A percentile compares a stretch with the other conserved stretches of the same genome.
phyloP scores from a whole-genome alignment of 495 filamentous ascomycete species.

The Chaetomium fimeti region DNA sequence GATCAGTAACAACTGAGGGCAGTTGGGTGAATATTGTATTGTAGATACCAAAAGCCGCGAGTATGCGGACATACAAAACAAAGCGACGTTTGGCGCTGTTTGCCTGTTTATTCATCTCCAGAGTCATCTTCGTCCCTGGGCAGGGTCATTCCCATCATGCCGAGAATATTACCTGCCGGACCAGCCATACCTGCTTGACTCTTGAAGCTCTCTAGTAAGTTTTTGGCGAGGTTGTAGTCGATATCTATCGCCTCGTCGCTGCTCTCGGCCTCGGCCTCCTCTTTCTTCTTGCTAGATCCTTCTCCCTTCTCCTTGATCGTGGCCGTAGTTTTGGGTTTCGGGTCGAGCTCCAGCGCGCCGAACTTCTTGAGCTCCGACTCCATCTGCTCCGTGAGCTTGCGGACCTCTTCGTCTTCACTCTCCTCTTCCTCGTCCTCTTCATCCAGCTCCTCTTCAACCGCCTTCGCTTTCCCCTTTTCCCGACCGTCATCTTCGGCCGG shows the following conservation, averaged over 20 bases:
- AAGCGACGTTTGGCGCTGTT: not conserved
- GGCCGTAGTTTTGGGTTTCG: conserved; percentile 17
- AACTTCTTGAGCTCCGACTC: conserved; percentile 75
- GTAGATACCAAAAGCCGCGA: not conserved
- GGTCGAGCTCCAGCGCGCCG: conserved; percentile 69
- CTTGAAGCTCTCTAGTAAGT: conserved; percentile 88
- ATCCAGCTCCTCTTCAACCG: conserved; percentile 34
- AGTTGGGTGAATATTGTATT: not conserved
- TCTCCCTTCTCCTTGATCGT: conserved; percentile 24
- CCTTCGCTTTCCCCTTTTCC: conserved; percentile 27
- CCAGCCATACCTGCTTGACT: conserved; percentile 80
- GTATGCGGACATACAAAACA: not conserved
- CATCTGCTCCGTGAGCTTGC: conserved; percentile 70
- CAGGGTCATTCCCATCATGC: conserved; percentile 75
- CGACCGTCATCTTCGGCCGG: conserved; percentile 40
- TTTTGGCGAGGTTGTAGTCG: conserved; percentile 85
- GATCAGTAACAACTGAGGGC: not conserved
- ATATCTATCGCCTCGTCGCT: conserved; percentile 61
- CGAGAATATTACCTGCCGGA: conserved; percentile 80
- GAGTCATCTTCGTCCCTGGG: conserved; percentile 70
- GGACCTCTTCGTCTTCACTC: conserved; percentile 64
- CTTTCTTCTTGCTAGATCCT: conserved; percentile 20
- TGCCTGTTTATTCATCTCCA: conserved; percentile 20
- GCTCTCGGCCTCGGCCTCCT: conserved; percentile 39
- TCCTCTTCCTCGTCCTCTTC: conserved; percentile 34